These are phyloP conservation scores for Dothideomycetes sp. DNA, from an alignment of 2,329 filamentous ascomycete species.

Conservation along the genomic window DNA sequence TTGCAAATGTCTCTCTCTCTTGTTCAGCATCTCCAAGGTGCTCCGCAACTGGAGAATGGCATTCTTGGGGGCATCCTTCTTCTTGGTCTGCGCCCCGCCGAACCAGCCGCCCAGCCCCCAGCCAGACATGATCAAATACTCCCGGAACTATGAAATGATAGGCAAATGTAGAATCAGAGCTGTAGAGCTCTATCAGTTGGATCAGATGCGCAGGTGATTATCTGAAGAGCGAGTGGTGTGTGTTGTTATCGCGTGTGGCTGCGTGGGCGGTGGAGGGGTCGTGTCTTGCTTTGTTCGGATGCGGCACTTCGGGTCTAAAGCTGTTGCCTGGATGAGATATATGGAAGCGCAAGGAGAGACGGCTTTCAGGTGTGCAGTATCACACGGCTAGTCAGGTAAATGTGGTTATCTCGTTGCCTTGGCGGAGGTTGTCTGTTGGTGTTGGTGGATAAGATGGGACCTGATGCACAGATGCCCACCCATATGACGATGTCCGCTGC, in stretches of 20 bases:
- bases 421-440: not conserved
- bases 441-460: not conserved
- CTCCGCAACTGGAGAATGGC: slow-evolving; percentile 79
- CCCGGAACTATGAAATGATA: not conserved
- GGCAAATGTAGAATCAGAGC: not conserved
- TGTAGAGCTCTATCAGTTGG: not conserved
- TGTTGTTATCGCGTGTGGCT: no score
- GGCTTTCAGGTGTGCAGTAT: no score
- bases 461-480: not conserved
- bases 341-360: no score
- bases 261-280: no score
- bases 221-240: not conserved
- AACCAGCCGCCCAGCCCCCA: slow-evolving; percentile 70
- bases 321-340: no score
- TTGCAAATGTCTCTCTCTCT: slow-evolving; percentile 84
- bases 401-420: slow-evolving; percentile 5
- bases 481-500: not conserved
- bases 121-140: slow-evolving; percentile 38
- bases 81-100: slow-evolving; percentile 65
- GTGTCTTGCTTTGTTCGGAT: no score
- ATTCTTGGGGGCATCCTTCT: slow-evolving; percentile 92
- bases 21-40: slow-evolving; percentile 95
- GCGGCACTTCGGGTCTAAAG: no score
- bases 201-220: not conserved
- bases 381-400: no score